Evolutionary conservation across 1,284 basidiomycete genomes (phyloP), one percentile per base, ranked within the genome.

Genomic region (Cystobasidium sp.): DNA sequence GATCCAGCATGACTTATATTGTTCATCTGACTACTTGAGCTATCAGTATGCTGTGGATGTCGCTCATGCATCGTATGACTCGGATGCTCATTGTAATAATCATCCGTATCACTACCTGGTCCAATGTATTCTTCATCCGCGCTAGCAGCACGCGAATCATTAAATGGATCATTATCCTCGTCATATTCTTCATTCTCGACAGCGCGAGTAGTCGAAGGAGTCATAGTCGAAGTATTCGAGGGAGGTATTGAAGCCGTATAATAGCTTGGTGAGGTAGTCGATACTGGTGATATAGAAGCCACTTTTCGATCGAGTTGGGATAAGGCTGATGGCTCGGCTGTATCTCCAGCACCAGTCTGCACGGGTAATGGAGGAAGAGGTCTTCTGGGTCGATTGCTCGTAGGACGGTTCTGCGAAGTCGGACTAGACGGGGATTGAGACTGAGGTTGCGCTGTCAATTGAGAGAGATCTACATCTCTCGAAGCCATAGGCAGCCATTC

Each of bases 401-500:
- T 53, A 16, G 44, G 37, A 16, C 10, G 55, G 44, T 2, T 37
- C 9, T 43, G 56, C 39, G 55, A 41, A 49, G 20, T 49, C 6
- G 69, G 47, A 16, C 39, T 66, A 12, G 37, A 6, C 1, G 51
- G 64, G 1, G 51, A 51, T n/a, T 31, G 47, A 18, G 64, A 49
- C 14, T n/a, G 55, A 37, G 16, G 1, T 18, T 20, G 39, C 16
- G 69, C 16, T 22, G 69, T 24, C n/a, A 71, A 41, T 46, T 62
- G 58, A 14, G 46, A 20, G 10, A 61, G 58, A 55, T 71, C 59
- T 5, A 71, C 58, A 44, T 71, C 69, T 31, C 69, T 20, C 14
- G 69, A 71, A 10, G 61, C 51, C 58, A 71, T 71, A 6, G 69
- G 69, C n/a, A 71, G 47, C 24, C 59, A 71, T 47, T 71, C 69